Conservation (phyloP, 306 rosid species). For the Amphicarpaea edgeworthii region DNA sequence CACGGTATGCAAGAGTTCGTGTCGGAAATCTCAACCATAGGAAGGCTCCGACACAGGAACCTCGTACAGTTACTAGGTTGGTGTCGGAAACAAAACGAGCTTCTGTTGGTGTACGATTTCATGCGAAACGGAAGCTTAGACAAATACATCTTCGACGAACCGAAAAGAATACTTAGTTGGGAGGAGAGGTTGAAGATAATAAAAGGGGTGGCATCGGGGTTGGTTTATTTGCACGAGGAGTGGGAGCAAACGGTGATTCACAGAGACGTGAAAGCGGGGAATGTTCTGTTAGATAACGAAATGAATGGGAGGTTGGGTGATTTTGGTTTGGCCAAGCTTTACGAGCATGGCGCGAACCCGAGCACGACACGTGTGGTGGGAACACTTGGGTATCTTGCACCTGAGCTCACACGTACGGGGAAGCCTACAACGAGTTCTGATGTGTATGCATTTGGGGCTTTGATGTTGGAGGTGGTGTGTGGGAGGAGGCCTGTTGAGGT, state of each 20-base stretch:
- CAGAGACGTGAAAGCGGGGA: constrained; percentile 72
- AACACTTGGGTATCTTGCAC: constrained; percentile 69
- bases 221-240: constrained; percentile 67
- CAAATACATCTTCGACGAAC: constrained; percentile 57
- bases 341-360: constrained; percentile 61
- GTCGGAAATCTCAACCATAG: constrained; percentile 64
- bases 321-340: constrained; percentile 69
- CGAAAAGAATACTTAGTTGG: constrained; percentile 53
- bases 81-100: constrained; percentile 59
- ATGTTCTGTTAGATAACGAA: constrained; percentile 64
- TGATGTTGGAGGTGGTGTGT: constrained; percentile 66
- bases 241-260: constrained; percentile 77
- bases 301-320: constrained; percentile 65
- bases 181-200: constrained; percentile 64
- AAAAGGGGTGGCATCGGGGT: constrained; percentile 65
- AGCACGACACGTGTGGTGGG: constrained; percentile 70
- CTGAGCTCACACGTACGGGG: constrained; percentile 68
- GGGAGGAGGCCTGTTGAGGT: constrained; percentile 70
- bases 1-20: constrained; percentile 65
- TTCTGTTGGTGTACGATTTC: constrained; percentile 62
- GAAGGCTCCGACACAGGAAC: constrained; percentile 69
- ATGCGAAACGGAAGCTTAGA: constrained; percentile 73
- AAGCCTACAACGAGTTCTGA: constrained; percentile 63
- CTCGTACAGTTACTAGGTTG: constrained; percentile 69
- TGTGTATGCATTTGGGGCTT: constrained; percentile 68